Evolutionary conservation across 805 yeast species (phyloP).

Genomic region (Barnettozyma botsteinii): DNA sequence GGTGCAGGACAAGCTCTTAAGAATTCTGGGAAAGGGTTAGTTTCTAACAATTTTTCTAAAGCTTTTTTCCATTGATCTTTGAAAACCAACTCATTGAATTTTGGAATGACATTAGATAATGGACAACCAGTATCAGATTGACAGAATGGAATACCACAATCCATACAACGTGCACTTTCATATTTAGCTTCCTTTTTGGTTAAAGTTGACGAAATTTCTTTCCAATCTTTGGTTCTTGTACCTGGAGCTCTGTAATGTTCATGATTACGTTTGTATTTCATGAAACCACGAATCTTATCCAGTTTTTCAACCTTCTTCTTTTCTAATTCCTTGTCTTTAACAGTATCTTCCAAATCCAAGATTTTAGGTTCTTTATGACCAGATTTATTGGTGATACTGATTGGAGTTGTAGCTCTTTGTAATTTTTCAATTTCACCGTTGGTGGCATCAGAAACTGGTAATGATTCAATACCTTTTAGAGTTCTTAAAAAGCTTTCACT

Average conservation of each 20-base stretch:
- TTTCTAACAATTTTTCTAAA: slow-evolving; percentile 83
- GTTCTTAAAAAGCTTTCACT: slow-evolving; percentile 60
- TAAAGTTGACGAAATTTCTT: slow-evolving; percentile 76
- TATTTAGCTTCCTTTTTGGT: slow-evolving; percentile 79
- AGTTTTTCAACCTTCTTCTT: slow-evolving; percentile 58
- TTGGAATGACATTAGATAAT: slow-evolving; percentile 92
- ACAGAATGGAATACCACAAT: slow-evolving; percentile 99
- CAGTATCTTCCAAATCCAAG: slow-evolving; percentile 83
- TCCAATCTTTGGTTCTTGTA: slow-evolving; percentile 83
- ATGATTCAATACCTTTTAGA: slow-evolving; percentile 70
- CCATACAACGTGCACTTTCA: slow-evolving; percentile 98
- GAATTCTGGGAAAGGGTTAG: slow-evolving; percentile 97
- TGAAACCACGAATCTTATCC: slow-evolving; percentile 85
- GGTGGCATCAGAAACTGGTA: slow-evolving; percentile 61
- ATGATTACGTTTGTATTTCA: slow-evolving; percentile 85
- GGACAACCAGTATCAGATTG: slow-evolving; percentile 98
- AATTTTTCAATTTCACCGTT: slow-evolving; percentile 70
- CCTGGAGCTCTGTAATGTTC: slow-evolving; percentile 80
- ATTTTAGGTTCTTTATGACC: slow-evolving; percentile 69
- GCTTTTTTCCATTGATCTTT: slow-evolving; percentile 94
- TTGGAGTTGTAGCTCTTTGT: slow-evolving; percentile 11
- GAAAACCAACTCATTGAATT: slow-evolving; percentile 96
- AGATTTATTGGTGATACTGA: slow-evolving; percentile 27
- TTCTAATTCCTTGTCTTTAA: slow-evolving; percentile 61
- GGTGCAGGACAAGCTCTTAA: slow-evolving; percentile 99